Conservation (phyloP, 2,329 filamentous ascomycete genomes). For the Epichloe typhina region DNA sequence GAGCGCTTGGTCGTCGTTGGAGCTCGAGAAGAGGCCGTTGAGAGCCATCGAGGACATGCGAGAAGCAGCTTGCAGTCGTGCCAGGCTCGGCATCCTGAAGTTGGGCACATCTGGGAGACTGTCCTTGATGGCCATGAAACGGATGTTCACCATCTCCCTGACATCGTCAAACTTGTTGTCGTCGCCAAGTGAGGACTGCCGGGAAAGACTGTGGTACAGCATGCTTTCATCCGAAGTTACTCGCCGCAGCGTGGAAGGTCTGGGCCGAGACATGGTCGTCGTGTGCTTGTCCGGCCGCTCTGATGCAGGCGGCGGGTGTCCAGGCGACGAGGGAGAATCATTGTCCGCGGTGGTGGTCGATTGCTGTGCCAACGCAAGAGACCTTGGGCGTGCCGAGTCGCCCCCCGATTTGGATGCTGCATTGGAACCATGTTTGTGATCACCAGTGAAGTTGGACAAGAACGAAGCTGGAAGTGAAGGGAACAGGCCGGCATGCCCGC, state of each 20-base stretch:
- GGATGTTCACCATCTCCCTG: slow-evolving; percentile 73
- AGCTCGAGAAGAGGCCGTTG: slow-evolving; percentile 17
- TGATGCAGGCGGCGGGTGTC: not conserved
- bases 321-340: not conserved
- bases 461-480: slow-evolving; percentile 31
- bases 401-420: not conserved
- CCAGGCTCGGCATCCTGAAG: slow-evolving; percentile 55
- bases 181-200: slow-evolving; percentile 73
- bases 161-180: slow-evolving; percentile 70
- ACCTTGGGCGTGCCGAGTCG: not conserved
- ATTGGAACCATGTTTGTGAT: slow-evolving; percentile 10
- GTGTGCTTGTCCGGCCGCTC: not conserved
- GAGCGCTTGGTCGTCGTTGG: slow-evolving; percentile 10
- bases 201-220: slow-evolving; percentile 61
- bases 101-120: slow-evolving; percentile 69
- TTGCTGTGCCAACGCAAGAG: slow-evolving; percentile 1
- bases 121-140: slow-evolving; percentile 82
- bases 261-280: slow-evolving; percentile 1
- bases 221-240: slow-evolving; percentile 55
- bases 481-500: slow-evolving; percentile 17
- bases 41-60: slow-evolving; percentile 20
- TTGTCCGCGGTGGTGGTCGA: not conserved
- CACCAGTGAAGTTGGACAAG: slow-evolving; percentile 21
- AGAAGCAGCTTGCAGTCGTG: slow-evolving; percentile 31
- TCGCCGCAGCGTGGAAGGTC: slow-evolving; percentile 17